A percentile compares a stretch with the other conserved stretches of the same genome.
Conservation (phyloP, 805 yeast species). For the Metschnikowia henanensis region DNA sequence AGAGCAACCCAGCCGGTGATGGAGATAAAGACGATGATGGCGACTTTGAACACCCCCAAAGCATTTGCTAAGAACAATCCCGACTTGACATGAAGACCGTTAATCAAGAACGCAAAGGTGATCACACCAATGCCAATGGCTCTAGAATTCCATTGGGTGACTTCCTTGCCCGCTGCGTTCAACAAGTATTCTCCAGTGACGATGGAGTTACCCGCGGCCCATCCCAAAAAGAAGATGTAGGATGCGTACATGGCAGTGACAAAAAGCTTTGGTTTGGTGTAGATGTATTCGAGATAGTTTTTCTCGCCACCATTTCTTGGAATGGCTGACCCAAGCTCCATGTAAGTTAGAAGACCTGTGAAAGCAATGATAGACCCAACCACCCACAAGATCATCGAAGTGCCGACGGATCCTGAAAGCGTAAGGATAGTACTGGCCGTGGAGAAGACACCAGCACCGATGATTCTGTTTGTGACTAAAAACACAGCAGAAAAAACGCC, state of each 20-base stretch:
- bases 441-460: slow-evolving; percentile 24
- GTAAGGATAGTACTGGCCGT: slow-evolving; percentile 21
- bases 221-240: slow-evolving; percentile 72
- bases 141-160: slow-evolving; percentile 74
- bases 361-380: slow-evolving; percentile 70
- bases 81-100: slow-evolving; percentile 58
- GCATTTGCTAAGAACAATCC: slow-evolving; percentile 65
- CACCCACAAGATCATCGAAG: slow-evolving; percentile 70
- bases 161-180: slow-evolving; percentile 67
- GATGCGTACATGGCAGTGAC: slow-evolving; percentile 60
- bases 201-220: slow-evolving; percentile 84
- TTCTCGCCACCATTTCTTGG: slow-evolving; percentile 88
- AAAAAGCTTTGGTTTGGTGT: slow-evolving; percentile 64
- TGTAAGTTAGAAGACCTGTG: slow-evolving; percentile 53
- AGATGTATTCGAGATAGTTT: slow-evolving; percentile 74
- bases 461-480: slow-evolving; percentile 20
- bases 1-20: slow-evolving; percentile 84
- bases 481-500: slow-evolving; percentile 42
- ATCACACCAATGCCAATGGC: slow-evolving; percentile 76
- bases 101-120: slow-evolving; percentile 65
- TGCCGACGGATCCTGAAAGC: slow-evolving; percentile 68
- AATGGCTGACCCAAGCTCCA: slow-evolving; percentile 77
- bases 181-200: slow-evolving; percentile 78
- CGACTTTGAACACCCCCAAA: slow-evolving; percentile 71
- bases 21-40: slow-evolving; percentile 66